Evolutionary conservation across 257 asterid genomes (phyloP).

Genomic region (Galeopsis tetrahit): DNA sequence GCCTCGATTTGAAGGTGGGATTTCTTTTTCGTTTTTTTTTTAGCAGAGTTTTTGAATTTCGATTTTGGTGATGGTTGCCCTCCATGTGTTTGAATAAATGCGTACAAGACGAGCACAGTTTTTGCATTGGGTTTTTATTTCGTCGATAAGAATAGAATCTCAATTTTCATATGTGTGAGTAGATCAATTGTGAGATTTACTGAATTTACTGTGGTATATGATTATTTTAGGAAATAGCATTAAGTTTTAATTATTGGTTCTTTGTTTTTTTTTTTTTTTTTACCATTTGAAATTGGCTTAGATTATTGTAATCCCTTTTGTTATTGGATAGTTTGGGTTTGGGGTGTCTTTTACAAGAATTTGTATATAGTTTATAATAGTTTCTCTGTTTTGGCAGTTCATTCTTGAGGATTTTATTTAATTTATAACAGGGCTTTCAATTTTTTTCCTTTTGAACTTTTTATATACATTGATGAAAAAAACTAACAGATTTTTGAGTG

Average conservation of each 20-base stretch:
- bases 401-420: background rate
- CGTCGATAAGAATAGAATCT: background rate
- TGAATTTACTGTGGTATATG: constrained; percentile 22
- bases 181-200: constrained; percentile 25
- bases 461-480: background rate
- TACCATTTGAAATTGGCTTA: background rate
- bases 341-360: background rate
- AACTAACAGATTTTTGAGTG: background rate
- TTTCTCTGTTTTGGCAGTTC: background rate
- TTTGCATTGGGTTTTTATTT: background rate
- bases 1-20: constrained; percentile 77
- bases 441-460: background rate
- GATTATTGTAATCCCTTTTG: background rate
- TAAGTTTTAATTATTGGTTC: constrained; percentile 6
- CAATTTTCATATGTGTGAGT: constrained; percentile 25
- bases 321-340: background rate
- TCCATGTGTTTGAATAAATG: background rate
- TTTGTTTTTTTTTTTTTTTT: background rate
- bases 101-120: background rate
- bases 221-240: constrained; percentile 2
- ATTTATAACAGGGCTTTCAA: background rate
- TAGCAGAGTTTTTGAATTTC: background rate
- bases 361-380: background rate
- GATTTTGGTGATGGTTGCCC: background rate
- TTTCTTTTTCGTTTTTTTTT: background rate